phyloP scores from a whole-genome alignment of 2,329 filamentous ascomycete species.

The Rutstroemia sp. region DNA sequence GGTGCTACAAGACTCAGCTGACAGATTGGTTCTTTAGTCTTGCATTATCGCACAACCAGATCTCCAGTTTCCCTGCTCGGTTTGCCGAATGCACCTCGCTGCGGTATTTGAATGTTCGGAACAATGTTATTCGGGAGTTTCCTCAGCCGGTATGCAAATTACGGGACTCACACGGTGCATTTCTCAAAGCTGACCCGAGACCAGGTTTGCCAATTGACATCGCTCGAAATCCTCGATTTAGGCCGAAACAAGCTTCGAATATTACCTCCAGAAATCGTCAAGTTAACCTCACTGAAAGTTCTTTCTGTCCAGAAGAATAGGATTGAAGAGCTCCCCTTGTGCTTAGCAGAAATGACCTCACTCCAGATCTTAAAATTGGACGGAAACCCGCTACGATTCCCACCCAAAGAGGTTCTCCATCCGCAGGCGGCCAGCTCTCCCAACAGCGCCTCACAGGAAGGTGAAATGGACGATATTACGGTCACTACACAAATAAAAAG shows the following conservation, averaged over 20 bases:
- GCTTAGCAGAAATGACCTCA: conserved; percentile 82
- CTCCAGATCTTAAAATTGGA: conserved; percentile 85
- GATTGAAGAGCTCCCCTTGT: conserved; percentile 75
- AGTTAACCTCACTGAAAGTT: conserved; percentile 79
- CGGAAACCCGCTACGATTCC: conserved; percentile 78
- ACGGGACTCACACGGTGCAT: neutral
- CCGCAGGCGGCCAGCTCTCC: conserved; percentile 47
- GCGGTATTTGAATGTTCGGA: conserved; percentile 73
- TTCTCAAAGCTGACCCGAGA: conserved; percentile 11
- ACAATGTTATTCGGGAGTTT: conserved; percentile 64
- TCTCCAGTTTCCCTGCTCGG: conserved; percentile 60
- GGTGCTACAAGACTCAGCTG: conserved; percentile 14
- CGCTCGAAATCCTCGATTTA: conserved; percentile 87
- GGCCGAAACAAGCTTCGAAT: conserved; percentile 77
- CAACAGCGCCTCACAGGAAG: conserved; percentile 43
- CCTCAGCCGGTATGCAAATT: conserved; percentile 49
- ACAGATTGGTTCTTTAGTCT: conserved; percentile 43
- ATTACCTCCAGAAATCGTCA: conserved; percentile 72
- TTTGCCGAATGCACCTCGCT: conserved; percentile 71
- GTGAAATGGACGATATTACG: conserved; percentile 54
- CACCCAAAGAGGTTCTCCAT: conserved; percentile 62
- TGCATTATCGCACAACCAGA: conserved; percentile 72
- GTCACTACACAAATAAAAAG: conserved; percentile 56
- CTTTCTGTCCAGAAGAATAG: conserved; percentile 81
- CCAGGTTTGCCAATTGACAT: conserved; percentile 77